These are phyloP conservation scores for Galeopsis tetrahit DNA, from an alignment of 257 asterid genomes.

Conservation along the genomic window DNA sequence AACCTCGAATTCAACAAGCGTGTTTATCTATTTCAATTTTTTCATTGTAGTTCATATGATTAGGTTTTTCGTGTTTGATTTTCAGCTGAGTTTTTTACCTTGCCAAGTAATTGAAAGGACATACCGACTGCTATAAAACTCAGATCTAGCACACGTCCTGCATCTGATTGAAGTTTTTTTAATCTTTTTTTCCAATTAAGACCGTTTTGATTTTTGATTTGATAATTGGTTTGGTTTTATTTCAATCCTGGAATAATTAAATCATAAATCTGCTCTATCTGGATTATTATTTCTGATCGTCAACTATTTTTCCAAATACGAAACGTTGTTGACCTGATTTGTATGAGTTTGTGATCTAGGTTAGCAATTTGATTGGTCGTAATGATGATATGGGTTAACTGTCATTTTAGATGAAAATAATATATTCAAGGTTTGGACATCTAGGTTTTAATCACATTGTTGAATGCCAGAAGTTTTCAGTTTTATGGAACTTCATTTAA, in stretches of 20 bases:
- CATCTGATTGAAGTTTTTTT: constrained; percentile 2
- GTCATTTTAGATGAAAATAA: neutral
- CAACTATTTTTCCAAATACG: neutral
- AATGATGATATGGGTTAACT: neutral
- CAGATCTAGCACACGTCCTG: constrained; percentile 28
- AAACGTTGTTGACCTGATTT: neutral
- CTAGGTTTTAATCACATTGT: neutral
- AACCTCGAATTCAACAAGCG: neutral
- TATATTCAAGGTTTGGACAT: neutral
- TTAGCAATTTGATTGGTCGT: neutral
- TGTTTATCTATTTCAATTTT: neutral
- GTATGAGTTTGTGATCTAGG: constrained; percentile 2
- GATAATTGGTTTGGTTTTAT: neutral
- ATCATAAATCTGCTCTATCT: neutral
- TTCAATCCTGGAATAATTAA: neutral
- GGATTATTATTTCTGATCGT: constrained; percentile 1
- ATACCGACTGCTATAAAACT: neutral
- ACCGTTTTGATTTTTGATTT: neutral
- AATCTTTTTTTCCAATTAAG: neutral
- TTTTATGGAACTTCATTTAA: neutral
- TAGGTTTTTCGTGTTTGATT: constrained; percentile 8
- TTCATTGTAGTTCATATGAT: constrained; percentile 3
- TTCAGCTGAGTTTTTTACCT: constrained; percentile 9
- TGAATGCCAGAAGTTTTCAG: neutral
- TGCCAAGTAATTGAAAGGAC: neutral